These are phyloP conservation scores for Craterostigma plantagineum DNA, from an alignment of 257 asterid species.

Conservation along the genomic window DNA sequence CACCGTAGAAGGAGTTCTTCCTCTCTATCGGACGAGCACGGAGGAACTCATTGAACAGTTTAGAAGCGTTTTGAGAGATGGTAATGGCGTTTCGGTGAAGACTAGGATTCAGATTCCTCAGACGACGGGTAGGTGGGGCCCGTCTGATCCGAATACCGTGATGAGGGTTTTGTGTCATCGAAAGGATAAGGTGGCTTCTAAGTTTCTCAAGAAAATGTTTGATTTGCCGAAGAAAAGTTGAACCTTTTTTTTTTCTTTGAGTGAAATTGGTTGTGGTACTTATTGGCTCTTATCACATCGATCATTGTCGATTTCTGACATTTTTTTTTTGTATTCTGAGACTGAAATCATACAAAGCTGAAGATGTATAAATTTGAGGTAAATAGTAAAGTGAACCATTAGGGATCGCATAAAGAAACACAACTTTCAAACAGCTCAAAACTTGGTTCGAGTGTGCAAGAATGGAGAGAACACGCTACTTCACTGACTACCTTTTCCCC, in stretches of 20 bases:
- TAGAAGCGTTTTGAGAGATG: conserved; percentile 13
- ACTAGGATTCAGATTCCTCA: conserved; percentile 57
- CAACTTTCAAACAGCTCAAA: no score
- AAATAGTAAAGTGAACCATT: no score
- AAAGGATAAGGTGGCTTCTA: conserved; percentile 52
- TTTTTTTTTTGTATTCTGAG: no score
- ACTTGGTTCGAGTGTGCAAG: no score
- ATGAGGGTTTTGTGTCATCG: conserved; percentile 62
- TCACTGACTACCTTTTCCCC: no score
- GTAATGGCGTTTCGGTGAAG: conserved; percentile 20
- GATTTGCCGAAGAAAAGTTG: conserved; percentile 40
- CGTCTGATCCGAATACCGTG: conserved; percentile 55
- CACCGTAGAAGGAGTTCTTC: conserved; percentile 27
- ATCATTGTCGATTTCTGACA: no score
- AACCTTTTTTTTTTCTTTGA: background rate
- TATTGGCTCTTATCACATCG: no score
- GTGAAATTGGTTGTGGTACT: background rate
- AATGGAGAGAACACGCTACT: no score
- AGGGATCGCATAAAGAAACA: no score
- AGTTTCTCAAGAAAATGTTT: conserved; percentile 50
- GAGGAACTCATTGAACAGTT: conserved; percentile 41
- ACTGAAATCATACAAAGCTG: no score
- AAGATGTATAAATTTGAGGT: no score
- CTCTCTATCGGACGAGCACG: conserved; percentile 35
- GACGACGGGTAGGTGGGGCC: conserved; percentile 56